Evolutionary conservation across 2,329 filamentous ascomycete genomes (phyloP), one percentile per base, ranked within the genome.

Genomic region (Pseudogymnoascus sp.): DNA sequence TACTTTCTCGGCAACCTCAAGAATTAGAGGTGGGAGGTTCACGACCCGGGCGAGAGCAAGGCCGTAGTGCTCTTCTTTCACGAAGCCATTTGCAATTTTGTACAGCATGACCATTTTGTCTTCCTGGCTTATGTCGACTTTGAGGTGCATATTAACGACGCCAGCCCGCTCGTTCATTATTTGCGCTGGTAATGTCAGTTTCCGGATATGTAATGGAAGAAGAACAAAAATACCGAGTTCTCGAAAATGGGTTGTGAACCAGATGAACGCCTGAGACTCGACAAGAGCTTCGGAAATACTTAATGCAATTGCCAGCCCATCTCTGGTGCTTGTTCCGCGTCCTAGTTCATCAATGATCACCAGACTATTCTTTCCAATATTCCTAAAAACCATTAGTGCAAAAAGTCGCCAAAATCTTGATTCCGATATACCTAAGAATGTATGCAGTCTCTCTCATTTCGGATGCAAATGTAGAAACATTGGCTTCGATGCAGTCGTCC

Each of bases 371-470:
- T 81, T 80, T 67, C 92, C 87, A 63, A 97, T 84, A 70, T 96
- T 96, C 61, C 83, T 82, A 35, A 37, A 7, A 29, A 4, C 2
- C 7, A 33, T 56, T 33, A 33, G 29, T 33, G n/a, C 2, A 33
- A 35, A 16, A n/a, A 11, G 29, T 3, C n/a, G 3, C 29, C 29
- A 33, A 19, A 1, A 19, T 4, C 14, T 56, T 33, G 16, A 56
- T 33, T 1, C 2, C 7, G 6, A 29, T 38, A 1, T 71, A 80
- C 80, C 86, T 83, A 1, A 97, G 77, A 62, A 99, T 97, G 73
- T 96, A 96, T 0, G 93, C 91, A 77, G 93, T 96, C 70, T 97
- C 95, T 44, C 91, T 84, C 95, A 99, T 97, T 74, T 99, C 95
- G 0, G 91, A 83, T 0, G 93, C 91, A 72, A 97, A 99, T 0